These are phyloP conservation scores for Rhynchospora pubera DNA, from an alignment of 176 grass and related monocot species.

Conservation along the genomic window DNA sequence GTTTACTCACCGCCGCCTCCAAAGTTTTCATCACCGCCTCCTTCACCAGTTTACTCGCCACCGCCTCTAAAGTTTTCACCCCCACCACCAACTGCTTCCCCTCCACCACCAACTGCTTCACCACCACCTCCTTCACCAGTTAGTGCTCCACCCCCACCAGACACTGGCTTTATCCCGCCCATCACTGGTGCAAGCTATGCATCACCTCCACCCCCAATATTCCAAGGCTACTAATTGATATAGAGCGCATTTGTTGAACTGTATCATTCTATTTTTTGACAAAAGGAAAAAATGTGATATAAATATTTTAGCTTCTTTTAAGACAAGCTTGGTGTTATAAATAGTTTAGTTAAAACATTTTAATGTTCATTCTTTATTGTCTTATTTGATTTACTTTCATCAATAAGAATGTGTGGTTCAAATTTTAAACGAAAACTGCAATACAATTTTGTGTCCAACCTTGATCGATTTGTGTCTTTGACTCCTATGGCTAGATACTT, in stretches of 20 bases:
- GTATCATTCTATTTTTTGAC: slow-evolving; percentile 12
- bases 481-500: no score
- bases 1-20: background rate
- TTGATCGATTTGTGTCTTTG: no score
- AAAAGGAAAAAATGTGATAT: slow-evolving; percentile 16
- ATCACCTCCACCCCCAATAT: slow-evolving; percentile 32
- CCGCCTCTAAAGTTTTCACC: background rate
- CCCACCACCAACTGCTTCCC: slow-evolving; percentile 3
- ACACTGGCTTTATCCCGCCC: slow-evolving; percentile 25
- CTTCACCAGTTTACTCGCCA: background rate
- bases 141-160: slow-evolving; percentile 15
- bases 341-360: background rate
- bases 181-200: slow-evolving; percentile 30
- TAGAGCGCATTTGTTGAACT: slow-evolving; percentile 5
- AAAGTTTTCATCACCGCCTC: slow-evolving; percentile 2
- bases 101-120: slow-evolving; percentile 10
- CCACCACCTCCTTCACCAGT: slow-evolving; percentile 18
- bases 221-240: slow-evolving; percentile 27
- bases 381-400: background rate
- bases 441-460: background rate
- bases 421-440: background rate
- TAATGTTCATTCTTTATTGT: background rate
- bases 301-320: slow-evolving; percentile 1
- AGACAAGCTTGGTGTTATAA: slow-evolving; percentile 6
- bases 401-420: background rate